A percentile compares a stretch with the other conserved stretches of the same genome.
Conservation (phyloP, 108 stramenopile genomes). For the Skeletonema tropicum region DNA sequence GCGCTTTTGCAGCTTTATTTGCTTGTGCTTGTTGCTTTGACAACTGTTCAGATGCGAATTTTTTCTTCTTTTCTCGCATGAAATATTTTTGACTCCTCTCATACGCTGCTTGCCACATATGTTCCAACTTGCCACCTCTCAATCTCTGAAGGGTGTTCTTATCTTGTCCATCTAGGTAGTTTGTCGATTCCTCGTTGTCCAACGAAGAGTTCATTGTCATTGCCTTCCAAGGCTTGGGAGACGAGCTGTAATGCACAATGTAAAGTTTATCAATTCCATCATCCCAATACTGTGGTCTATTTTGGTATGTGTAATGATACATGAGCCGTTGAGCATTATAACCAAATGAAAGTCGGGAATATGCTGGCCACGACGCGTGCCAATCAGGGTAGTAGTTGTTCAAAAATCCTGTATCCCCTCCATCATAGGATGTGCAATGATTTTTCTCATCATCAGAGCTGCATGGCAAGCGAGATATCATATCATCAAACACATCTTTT, state of each 20-base stretch:
- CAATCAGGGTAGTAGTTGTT: slow-evolving; percentile 84
- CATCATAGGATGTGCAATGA: slow-evolving; percentile 66
- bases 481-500: slow-evolving; percentile 46
- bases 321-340: slow-evolving; percentile 87
- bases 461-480: slow-evolving; percentile 39
- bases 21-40: neutral
- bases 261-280: slow-evolving; percentile 50
- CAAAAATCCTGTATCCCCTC: slow-evolving; percentile 90
- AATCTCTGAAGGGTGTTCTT: slow-evolving; percentile 2
- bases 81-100: slow-evolving; percentile 50
- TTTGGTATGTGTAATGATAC: slow-evolving; percentile 69
- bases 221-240: slow-evolving; percentile 86
- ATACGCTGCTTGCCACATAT: slow-evolving; percentile 53
- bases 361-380: slow-evolving; percentile 60
- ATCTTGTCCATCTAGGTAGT: slow-evolving; percentile 19
- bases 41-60: slow-evolving; percentile 8
- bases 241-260: slow-evolving; percentile 78
- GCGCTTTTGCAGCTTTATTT: neutral
- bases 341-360: slow-evolving; percentile 66
- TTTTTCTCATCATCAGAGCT: slow-evolving; percentile 1
- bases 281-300: slow-evolving; percentile 78
- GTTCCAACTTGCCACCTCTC: slow-evolving; percentile 33
- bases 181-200: slow-evolving; percentile 10
- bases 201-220: neutral
- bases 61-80: slow-evolving; percentile 28